Percentiles rank a stretch among this genome's conserved stretches.
These are phyloP conservation scores for Diaporthe helianthi DNA, from an alignment of 2,329 filamentous ascomycete genomes.

Conservation along the genomic window DNA sequence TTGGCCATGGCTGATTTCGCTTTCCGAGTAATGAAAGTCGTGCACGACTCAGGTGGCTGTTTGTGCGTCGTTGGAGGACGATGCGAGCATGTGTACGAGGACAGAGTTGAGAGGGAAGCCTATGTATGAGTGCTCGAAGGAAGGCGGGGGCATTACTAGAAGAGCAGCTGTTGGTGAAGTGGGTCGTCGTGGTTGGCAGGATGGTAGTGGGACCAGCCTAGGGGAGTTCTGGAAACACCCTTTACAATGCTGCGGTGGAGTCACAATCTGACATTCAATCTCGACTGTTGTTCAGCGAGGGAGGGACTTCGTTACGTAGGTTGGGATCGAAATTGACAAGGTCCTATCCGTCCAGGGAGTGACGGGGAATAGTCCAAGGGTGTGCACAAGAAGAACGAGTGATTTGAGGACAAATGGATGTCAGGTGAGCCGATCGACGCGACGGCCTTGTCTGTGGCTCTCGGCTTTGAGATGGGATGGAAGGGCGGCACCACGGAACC, in stretches of 20 bases:
- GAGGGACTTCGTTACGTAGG: conserved; percentile 4
- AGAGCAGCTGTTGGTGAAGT: not conserved
- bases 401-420: not conserved
- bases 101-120: conserved; percentile 22
- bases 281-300: conserved; percentile 26
- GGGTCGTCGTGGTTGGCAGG: conserved; percentile 31
- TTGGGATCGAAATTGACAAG: conserved; percentile 8
- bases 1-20: conserved; percentile 46
- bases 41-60: conserved; percentile 19
- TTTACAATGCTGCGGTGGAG: conserved; percentile 9
- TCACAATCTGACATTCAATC: conserved; percentile 23
- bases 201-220: conserved; percentile 20
- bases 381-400: not conserved
- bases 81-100: not conserved
- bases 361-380: not conserved
- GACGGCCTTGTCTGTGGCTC: not conserved
- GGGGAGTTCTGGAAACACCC: conserved; percentile 24
- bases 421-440: conserved; percentile 13
- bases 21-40: conserved; percentile 39
- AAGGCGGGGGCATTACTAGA: conserved; percentile 31
- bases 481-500: no score
- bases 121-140: conserved; percentile 20
- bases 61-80: conserved; percentile 38
- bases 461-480: conserved; percentile 8
- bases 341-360: not conserved